phyloP scores from a whole-genome alignment of 208 protist species.

The Leishmania mexicana region DNA sequence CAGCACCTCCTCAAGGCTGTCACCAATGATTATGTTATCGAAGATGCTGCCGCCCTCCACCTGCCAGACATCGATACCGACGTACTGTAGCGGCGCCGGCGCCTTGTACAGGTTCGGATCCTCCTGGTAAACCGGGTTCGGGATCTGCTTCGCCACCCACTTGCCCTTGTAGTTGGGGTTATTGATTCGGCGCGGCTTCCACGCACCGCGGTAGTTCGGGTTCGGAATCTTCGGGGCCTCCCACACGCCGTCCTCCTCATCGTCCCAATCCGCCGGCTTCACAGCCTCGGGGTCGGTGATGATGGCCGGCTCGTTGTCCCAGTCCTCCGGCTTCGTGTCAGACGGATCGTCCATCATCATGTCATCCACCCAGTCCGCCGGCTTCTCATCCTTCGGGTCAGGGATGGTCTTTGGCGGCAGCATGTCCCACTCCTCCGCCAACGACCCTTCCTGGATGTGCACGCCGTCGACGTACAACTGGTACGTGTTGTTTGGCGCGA shows the following conservation, averaged over 20 bases:
- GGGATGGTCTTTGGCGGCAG: slow-evolving; percentile 78
- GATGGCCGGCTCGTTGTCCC: slow-evolving; percentile 74
- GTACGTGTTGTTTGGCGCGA: slow-evolving; percentile 93
- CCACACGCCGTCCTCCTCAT: slow-evolving; percentile 90
- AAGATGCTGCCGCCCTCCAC: slow-evolving; percentile 96
- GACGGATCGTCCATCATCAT: slow-evolving; percentile 88
- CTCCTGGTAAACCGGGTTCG: slow-evolving; percentile 90
- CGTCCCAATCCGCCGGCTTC: slow-evolving; percentile 94
- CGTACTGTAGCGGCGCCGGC: slow-evolving; percentile 60
- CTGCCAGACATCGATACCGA: slow-evolving; percentile 97
- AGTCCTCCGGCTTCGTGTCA: slow-evolving; percentile 92
- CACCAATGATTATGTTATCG: slow-evolving; percentile 95
- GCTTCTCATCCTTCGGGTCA: slow-evolving; percentile 93
- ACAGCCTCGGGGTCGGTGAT: slow-evolving; percentile 91
- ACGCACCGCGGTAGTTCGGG: slow-evolving; percentile 90
- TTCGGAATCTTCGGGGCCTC: slow-evolving; percentile 86
- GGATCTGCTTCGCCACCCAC: slow-evolving; percentile 89
- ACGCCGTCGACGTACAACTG: slow-evolving; percentile 87
- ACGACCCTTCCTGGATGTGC: slow-evolving; percentile 52
- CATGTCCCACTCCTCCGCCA: slow-evolving; percentile 93
- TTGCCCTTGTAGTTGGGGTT: slow-evolving; percentile 96
- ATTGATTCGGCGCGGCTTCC: slow-evolving; percentile 80
- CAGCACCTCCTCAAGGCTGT: slow-evolving; percentile 88
- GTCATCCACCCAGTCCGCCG: slow-evolving; percentile 87
- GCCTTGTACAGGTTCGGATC: slow-evolving; percentile 79